Percentiles rank a stretch among this genome's conserved stretches.
These are phyloP conservation scores for Cubamyces sp. DNA, from an alignment of 768 basidiomycete species.

Conservation along the genomic window DNA sequence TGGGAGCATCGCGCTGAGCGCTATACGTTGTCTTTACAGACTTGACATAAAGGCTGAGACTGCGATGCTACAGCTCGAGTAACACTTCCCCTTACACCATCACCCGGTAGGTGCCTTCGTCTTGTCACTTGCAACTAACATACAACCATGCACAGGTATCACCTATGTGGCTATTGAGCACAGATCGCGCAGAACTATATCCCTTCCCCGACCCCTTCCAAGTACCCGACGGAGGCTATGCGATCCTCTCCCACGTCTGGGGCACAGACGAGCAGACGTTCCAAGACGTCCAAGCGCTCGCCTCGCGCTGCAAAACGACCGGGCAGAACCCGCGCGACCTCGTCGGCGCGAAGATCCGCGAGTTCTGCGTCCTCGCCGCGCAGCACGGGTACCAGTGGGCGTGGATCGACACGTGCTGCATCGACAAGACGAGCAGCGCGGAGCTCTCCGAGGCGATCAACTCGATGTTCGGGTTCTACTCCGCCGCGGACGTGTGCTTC, in stretches of 20 bases:
- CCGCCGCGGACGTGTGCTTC: not conserved
- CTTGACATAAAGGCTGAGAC: no score
- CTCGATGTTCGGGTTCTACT: conserved; percentile 13
- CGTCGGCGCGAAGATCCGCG: not conserved
- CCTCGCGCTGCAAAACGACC: not conserved
- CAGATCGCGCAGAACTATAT: conserved; percentile 10
- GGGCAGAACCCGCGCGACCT: conserved; percentile 1
- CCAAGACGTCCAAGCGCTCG: not conserved
- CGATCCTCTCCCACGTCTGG: conserved; percentile 18
- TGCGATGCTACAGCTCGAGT: no score
- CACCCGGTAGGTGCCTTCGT: no score
- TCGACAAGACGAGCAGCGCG: conserved; percentile 15
- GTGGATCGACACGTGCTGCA: conserved; percentile 20
- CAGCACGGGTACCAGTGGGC: conserved; percentile 1
- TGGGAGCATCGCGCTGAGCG: no score
- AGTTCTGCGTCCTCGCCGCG: not conserved
- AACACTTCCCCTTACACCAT: no score
- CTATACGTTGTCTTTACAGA: no score
- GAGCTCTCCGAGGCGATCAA: conserved; percentile 17
- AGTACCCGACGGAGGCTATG: conserved; percentile 6
- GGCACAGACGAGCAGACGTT: conserved; percentile 3
- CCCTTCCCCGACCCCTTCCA: not conserved
- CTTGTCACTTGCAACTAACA: no score
- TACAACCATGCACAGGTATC: no score
- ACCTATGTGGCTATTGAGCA: conserved; percentile 13